Base-by-base conservation (phyloP, 2,329 filamentous ascomycete genomes). In the Colletotrichum truncatum region DNA sequence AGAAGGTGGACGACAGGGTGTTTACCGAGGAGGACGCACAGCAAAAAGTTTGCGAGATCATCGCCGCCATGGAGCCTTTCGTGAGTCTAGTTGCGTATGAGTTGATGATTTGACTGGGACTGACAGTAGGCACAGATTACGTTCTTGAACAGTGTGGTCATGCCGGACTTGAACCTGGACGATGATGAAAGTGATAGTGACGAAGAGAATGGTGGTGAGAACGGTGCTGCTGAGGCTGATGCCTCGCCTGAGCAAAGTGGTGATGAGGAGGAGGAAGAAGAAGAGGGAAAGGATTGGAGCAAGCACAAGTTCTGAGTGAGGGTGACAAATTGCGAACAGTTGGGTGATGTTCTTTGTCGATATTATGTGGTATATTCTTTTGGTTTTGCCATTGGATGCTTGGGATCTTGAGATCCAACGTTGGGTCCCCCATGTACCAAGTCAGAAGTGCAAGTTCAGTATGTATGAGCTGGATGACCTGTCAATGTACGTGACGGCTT, bases 61-160 rank as follows among this genome's bases (percentile, higher is more conserved):
- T 97, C 69, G 81, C 83, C 30, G 84, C 87, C 54, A 87, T 97
- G 85, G 88, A 89, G 67, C 90, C 90, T 41, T 97, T 95, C 81
- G 93, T 97, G 81, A 91, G 92, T 87, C 10, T n/a, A 18, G 1
- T 6, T 6, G 5, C 7, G 4, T 11, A 28, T 9, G 30, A 52
- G n/a, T 23, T 14, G 2, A 8, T 66, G 43, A 65, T 45, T 5
- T 32, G 12, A 14, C 53, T 25, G 49, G 36, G 43, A 16, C 36
- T 32, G 10, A 67, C 16, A 4, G 48, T 30, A 41, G 10, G 21
- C 36, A 69, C 70, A 93, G 90, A 82, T 93, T 56, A 87, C 88
- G 28, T 92, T 91, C 76, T 76, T 93, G 66, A 94, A 93, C 72
- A 86, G 83, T 64, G 84, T 92, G 43, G 89, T 93, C 63, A 92